A percentile compares a stretch with the other conserved stretches of the same genome.
phyloP scores from a whole-genome alignment of 352 stramenopile genomes.

The Globisporangium paddicum region DNA sequence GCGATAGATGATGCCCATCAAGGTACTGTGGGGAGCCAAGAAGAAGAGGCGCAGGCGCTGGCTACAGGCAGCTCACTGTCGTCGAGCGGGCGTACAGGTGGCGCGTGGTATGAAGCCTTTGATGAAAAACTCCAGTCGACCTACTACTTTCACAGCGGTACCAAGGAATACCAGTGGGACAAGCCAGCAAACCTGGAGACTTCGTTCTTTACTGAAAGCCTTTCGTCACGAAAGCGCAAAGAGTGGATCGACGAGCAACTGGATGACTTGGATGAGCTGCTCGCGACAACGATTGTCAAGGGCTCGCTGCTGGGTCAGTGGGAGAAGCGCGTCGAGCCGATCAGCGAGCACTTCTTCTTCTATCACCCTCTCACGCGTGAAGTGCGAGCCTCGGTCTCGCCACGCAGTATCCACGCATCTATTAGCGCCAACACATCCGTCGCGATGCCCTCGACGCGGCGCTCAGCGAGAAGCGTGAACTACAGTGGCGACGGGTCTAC shows the following conservation, averaged over 20 bases:
- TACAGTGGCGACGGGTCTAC: neutral
- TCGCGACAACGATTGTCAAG: conserved; percentile 25
- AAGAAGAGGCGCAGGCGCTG: neutral
- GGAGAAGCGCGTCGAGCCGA: conserved; percentile 58
- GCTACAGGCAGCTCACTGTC: neutral
- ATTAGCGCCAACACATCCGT: conserved; percentile 8
- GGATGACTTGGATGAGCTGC: conserved; percentile 24
- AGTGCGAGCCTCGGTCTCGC: conserved; percentile 52
- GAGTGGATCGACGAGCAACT: conserved; percentile 51
- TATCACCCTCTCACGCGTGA: conserved; percentile 44
- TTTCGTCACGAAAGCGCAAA: conserved; percentile 31
- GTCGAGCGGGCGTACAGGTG: neutral
- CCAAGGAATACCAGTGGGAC: conserved; percentile 77
- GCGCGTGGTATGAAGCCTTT: conserved; percentile 67
- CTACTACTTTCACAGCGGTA: conserved; percentile 77
- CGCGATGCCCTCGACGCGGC: conserved; percentile 16
- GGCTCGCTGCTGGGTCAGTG: conserved; percentile 40
- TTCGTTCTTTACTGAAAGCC: conserved; percentile 33
- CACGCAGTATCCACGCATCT: conserved; percentile 41
- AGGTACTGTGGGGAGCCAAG: neutral
- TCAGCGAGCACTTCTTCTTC: conserved; percentile 68
- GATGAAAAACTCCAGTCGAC: conserved; percentile 57
- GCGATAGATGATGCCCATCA: neutral
- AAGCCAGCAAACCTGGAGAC: conserved; percentile 28
- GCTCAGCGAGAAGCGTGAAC: conserved; percentile 22